phyloP scores from a whole-genome alignment of 2,329 filamentous ascomycete genomes.

The Cladosporium oxysporum region DNA sequence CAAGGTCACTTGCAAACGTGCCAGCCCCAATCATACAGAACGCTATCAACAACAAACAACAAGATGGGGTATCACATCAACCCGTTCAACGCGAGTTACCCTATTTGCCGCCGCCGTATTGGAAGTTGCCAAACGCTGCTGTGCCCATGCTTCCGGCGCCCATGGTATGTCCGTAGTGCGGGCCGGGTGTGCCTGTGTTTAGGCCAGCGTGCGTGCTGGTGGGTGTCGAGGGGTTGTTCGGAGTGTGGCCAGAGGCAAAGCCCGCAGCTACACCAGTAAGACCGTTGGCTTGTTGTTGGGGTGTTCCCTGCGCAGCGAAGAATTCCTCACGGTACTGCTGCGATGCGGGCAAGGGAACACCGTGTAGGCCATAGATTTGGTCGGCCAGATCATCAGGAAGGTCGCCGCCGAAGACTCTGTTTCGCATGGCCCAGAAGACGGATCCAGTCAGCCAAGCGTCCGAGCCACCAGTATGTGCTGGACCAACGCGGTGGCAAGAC shows the following conservation, averaged over 20 bases:
- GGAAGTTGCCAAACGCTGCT: conserved; percentile 74
- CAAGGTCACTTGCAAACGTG: background rate
- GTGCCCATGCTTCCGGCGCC: conserved; percentile 63
- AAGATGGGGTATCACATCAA: conserved; percentile 15
- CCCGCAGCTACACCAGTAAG: conserved; percentile 25
- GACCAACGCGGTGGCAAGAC: conserved; percentile 83
- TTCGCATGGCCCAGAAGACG: conserved; percentile 91
- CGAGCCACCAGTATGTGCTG: conserved; percentile 88
- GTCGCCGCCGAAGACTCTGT: conserved; percentile 80
- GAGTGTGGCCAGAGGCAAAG: conserved; percentile 43
- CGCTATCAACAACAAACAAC: conserved; percentile 16
- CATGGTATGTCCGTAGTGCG: conserved; percentile 22
- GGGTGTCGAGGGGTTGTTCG: conserved; percentile 65
- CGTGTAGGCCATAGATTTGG: conserved; percentile 90
- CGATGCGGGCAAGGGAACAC: conserved; percentile 54
- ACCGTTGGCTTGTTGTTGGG: conserved; percentile 30
- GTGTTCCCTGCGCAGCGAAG: conserved; percentile 47
- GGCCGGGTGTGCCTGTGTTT: conserved; percentile 37
- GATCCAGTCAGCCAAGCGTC: conserved; percentile 91
- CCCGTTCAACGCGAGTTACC: conserved; percentile 5
- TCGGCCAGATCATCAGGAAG: conserved; percentile 80
- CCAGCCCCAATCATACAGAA: conserved; percentile 1
- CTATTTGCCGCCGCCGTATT: conserved; percentile 29
- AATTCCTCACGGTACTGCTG: conserved; percentile 51
- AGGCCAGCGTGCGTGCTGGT: conserved; percentile 55